These are phyloP conservation scores for Teratosphaeria zuluensis DNA, from an alignment of 2,329 filamentous ascomycete species.

Conservation along the genomic window DNA sequence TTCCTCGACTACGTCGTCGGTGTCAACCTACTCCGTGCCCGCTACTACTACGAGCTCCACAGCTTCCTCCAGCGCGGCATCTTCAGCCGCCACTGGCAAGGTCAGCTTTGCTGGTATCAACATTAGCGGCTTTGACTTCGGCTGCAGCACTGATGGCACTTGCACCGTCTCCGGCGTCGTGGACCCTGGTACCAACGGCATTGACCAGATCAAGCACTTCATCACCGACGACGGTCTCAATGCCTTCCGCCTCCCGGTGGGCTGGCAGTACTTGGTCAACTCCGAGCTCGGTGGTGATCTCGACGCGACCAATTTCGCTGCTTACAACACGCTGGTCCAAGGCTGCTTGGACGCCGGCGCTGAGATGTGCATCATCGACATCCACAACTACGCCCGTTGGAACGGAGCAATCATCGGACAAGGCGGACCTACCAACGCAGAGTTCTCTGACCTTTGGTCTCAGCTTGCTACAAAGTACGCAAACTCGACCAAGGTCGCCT, in stretches of 20 bases:
- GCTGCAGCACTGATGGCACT: constrained; percentile 30
- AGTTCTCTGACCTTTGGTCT: constrained; percentile 51
- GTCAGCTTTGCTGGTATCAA: constrained; percentile 23
- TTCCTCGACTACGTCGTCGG: neutral
- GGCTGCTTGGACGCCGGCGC: constrained; percentile 28
- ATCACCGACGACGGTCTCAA: constrained; percentile 45
- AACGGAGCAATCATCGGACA: constrained; percentile 56
- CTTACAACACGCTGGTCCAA: constrained; percentile 21
- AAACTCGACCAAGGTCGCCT: constrained; percentile 44
- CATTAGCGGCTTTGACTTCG: constrained; percentile 27
- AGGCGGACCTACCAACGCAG: constrained; percentile 50
- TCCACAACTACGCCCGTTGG: constrained; percentile 38
- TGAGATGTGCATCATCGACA: constrained; percentile 22
- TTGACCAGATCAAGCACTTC: constrained; percentile 49
- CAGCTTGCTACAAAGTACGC: constrained; percentile 49
- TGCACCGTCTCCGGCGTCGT: constrained; percentile 25
- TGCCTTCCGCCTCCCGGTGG: constrained; percentile 46
- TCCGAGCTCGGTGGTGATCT: constrained; percentile 20
- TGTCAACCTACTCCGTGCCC: neutral
- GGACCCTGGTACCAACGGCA: constrained; percentile 24
- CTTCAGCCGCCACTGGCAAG: constrained; percentile 10
- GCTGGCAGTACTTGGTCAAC: constrained; percentile 19
- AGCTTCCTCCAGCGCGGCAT: neutral
- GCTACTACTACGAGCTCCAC: neutral
- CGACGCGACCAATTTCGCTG: constrained; percentile 12